Percentiles rank a stretch among this genome's conserved stretches.
Conservation (phyloP, 2,329 filamentous ascomycete species). For the Furcasterigmium sp. region DNA sequence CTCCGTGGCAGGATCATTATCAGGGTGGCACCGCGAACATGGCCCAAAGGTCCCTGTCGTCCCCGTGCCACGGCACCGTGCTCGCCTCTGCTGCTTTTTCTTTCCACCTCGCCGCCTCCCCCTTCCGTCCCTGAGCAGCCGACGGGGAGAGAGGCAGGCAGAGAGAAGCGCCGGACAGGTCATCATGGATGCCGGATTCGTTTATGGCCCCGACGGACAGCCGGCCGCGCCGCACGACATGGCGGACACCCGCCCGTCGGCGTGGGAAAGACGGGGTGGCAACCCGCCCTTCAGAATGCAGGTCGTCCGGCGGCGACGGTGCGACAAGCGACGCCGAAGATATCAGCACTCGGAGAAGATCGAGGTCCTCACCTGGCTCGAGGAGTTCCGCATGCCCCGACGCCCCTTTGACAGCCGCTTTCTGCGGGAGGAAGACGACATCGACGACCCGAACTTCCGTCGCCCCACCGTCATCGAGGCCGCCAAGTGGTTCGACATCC, state of each 20-base stretch:
- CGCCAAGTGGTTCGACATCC: not conserved
- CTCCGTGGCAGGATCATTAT: not conserved
- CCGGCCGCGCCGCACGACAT: not conserved
- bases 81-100: not conserved
- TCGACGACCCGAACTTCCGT: not conserved
- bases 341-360: conserved; percentile 1
- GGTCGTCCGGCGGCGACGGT: not conserved
- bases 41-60: too few species aligned
- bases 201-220: not conserved
- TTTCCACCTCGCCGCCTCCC: not conserved
- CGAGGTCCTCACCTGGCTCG: not conserved
- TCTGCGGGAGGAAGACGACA: not conserved
- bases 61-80: not conserved
- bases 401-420: not conserved
- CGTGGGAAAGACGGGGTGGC: not conserved
- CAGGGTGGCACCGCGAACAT: not conserved
- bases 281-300: not conserved
- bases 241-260: not conserved
- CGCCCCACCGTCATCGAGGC: conserved; percentile 1
- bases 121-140: too few species aligned
- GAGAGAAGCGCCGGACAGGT: too few species aligned
- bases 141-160: not conserved
- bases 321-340: not conserved
- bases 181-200: not conserved
- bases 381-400: not conserved